phyloP scores from a whole-genome alignment of 805 yeast genomes.

The Zygosaccharomyces bailii region DNA sequence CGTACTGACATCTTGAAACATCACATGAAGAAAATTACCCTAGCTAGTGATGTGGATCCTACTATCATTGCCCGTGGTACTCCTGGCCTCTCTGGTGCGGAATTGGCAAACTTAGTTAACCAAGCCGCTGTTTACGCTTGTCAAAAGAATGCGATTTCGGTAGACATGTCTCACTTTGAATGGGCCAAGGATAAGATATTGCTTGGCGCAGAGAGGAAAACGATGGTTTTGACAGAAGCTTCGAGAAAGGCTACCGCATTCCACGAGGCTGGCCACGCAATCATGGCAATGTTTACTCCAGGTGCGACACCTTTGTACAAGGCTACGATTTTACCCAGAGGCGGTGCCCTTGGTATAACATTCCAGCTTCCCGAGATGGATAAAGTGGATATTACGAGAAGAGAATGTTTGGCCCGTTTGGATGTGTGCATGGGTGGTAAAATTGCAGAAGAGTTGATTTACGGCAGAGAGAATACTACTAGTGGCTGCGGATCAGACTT shows the following conservation, averaged over 20 bases:
- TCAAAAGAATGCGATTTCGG: constrained; percentile 84
- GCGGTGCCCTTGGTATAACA: constrained; percentile 93
- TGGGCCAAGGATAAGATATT: constrained; percentile 99
- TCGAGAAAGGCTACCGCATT: constrained; percentile 91
- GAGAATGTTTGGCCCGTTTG: constrained; percentile 83
- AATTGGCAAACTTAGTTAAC: constrained; percentile 88
- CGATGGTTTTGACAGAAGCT: constrained; percentile 97
- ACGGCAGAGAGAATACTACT: constrained; percentile 89
- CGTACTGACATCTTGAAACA: constrained; percentile 87
- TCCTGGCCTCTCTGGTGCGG: constrained; percentile 98
- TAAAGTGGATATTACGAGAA: constrained; percentile 86
- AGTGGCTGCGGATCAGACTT: constrained; percentile 94
- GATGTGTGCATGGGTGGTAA: constrained; percentile 99
- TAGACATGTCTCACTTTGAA: constrained; percentile 87
- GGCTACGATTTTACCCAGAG: constrained; percentile 95
- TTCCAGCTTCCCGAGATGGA: constrained; percentile 98
- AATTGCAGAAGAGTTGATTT: constrained; percentile 89
- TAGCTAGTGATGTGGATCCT: constrained; percentile 82
- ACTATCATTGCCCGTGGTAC: constrained; percentile 93
- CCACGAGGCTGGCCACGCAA: constrained; percentile 99
- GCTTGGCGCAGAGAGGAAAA: constrained; percentile 96
- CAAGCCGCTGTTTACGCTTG: constrained; percentile 98
- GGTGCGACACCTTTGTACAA: constrained; percentile 95
- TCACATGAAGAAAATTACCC: constrained; percentile 87
- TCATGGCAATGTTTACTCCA: constrained; percentile 90